Evolutionary conservation across 2,329 filamentous ascomycete genomes (phyloP), one percentile per base, ranked within the genome.

Genomic region (Alternaria metachromatica): DNA sequence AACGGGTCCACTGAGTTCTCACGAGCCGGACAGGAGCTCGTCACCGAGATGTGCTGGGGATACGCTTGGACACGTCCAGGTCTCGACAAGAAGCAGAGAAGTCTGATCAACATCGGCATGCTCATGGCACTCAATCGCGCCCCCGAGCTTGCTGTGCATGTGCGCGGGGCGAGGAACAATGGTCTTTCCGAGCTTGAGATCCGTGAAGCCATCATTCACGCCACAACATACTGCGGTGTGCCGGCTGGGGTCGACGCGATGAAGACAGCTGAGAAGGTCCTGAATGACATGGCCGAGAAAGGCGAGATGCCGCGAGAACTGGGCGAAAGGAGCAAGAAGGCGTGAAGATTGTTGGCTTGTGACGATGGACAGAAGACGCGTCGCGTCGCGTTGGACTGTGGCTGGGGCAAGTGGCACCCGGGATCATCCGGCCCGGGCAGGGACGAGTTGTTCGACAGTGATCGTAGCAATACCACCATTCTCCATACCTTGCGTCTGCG

Each of bases 41-140:
- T 89, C 2, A 90, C 88, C 1, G 88, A 90, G 78, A 87, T 83
- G 74, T 87, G 86, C 79, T 91, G 88, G 89, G 88, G 88, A 13
- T 84, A 84, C 62, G 84, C 86, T 25, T 91, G 89, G 89, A 86
- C 86, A 4, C 84, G 89, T 8, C 88, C 87, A 0, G 89, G 88
- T 0, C 83, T 91, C 9, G 84, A 86, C 37, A 84, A 85, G 63
- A 88, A 90, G 75, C 85, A 88, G 68, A 84, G 89, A 50, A 87
- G 84, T 57, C 81, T 91, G 58, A 79, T 91, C 57, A 90, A 90
- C 74, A 87, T 90, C 51, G 88, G 85, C 51, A 90, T 91, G 85
- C 81, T 91, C 49, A 87, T 86, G 75, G 87, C 87, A 4, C 81
- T 89, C 65, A 90, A 90, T 70, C 82, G 87, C 6, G 82, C 81